These are phyloP conservation scores for Schizophyllum amplum DNA, from an alignment of 1,284 basidiomycete species.

Conservation along the genomic window DNA sequence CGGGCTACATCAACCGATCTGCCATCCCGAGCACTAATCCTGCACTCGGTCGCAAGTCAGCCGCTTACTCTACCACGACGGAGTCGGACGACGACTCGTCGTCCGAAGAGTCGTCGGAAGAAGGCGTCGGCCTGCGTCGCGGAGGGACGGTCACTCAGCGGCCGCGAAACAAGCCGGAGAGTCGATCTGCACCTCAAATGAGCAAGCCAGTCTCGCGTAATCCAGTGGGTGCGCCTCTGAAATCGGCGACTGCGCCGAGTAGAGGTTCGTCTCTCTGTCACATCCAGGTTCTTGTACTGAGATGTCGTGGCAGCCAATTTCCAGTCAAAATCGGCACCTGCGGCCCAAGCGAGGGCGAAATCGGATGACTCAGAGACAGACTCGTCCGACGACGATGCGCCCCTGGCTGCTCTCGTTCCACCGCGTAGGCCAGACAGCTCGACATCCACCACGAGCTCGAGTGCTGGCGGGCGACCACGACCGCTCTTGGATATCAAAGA, in stretches of 20 bases:
- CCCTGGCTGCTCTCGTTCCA: constrained; percentile 34
- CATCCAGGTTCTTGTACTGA: background rate
- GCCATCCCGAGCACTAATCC: too few relatives aligned
- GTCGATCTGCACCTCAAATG: constrained; percentile 32
- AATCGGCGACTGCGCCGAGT: background rate
- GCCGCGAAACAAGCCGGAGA: constrained; percentile 9
- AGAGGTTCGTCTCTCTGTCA: background rate
- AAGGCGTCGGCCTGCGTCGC: constrained; percentile 2
- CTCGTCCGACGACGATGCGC: constrained; percentile 34
- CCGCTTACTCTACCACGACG: too few relatives aligned
- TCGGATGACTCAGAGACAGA: constrained; percentile 26
- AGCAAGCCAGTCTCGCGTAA: constrained; percentile 19
- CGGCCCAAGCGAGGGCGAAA: background rate
- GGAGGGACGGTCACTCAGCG: constrained; percentile 6
- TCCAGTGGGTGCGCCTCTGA: background rate
- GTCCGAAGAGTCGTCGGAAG: constrained; percentile 5
- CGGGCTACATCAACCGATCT: too few relatives aligned
- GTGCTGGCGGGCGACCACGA: constrained; percentile 17
- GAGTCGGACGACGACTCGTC: constrained; percentile 10
- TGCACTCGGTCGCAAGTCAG: too few relatives aligned
- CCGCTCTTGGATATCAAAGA: constrained; percentile 39
- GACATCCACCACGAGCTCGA: constrained; percentile 12
- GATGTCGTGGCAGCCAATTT: background rate
- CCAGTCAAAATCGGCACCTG: constrained; percentile 6
- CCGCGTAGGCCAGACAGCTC: constrained; percentile 29